These are phyloP conservation scores for Eucalyptus regnans DNA, from an alignment of 345 rosid genomes.

Conservation along the genomic window DNA sequence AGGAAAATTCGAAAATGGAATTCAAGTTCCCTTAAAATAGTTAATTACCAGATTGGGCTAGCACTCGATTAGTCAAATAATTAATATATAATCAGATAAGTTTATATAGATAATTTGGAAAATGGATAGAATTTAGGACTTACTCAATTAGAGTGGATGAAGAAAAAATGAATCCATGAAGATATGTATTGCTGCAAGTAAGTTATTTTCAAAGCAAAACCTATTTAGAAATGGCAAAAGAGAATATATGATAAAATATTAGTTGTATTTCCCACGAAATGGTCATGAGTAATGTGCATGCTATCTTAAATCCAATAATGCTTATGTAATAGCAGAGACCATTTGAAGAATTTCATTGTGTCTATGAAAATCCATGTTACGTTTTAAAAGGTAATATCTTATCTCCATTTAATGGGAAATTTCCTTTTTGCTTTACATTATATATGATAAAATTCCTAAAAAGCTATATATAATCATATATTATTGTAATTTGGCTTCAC, in stretches of 20 bases:
- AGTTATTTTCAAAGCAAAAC: neutral
- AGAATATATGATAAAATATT: neutral
- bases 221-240: neutral
- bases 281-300: no score
- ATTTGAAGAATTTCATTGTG: no score
- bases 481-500: neutral
- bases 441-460: neutral
- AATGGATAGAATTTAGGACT: neutral
- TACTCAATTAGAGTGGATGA: neutral
- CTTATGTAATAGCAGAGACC: no score
- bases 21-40: neutral
- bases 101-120: neutral
- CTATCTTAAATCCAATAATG: no score
- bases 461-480: neutral
- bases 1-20: neutral
- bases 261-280: neutral
- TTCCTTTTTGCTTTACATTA: neutral
- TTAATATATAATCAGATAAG: neutral
- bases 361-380: no score
- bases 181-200: neutral
- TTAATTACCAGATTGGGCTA: neutral
- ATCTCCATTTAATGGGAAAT: neutral
- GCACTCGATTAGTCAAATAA: neutral
- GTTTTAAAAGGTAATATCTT: neutral
- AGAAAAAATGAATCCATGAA: neutral